Percentiles rank a stretch among this genome's conserved stretches.
Conservation (phyloP, 768 basidiomycete species). For the Lepiota brunneoincarnata region DNA sequence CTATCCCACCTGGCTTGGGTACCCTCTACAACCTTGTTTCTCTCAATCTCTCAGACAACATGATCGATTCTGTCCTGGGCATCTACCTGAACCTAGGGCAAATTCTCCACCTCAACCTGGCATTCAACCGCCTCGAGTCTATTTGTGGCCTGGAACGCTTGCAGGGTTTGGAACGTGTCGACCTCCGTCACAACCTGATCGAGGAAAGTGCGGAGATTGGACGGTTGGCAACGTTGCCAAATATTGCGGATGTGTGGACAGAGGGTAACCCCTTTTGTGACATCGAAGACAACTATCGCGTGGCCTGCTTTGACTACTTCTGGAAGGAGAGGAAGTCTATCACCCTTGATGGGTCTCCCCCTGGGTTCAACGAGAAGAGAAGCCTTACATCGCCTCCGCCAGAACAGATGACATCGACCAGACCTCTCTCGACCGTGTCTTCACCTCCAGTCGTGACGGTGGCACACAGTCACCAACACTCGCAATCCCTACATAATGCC, state of each 20-base stretch:
- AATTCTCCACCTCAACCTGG: conserved; percentile 75
- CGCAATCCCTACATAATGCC: conserved; percentile 10
- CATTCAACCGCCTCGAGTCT: conserved; percentile 88
- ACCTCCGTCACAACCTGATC: conserved; percentile 76
- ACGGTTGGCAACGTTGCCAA: conserved; percentile 74
- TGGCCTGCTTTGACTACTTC: conserved; percentile 82
- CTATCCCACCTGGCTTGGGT: conserved; percentile 77
- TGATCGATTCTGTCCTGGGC: conserved; percentile 93
- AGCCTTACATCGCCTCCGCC: conserved; percentile 47
- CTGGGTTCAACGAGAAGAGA: conserved; percentile 71
- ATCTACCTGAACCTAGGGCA: conserved; percentile 82
- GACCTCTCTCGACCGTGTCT: conserved; percentile 44
- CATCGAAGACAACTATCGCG: conserved; percentile 69
- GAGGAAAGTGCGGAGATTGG: conserved; percentile 86
- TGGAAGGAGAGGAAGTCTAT: conserved; percentile 79
- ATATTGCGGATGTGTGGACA: conserved; percentile 78
- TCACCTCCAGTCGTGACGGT: conserved; percentile 66
- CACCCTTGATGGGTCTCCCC: conserved; percentile 68
- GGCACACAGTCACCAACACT: conserved; percentile 32
- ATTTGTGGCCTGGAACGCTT: conserved; percentile 94
- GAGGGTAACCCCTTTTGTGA: conserved; percentile 82
- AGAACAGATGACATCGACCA: conserved; percentile 50
- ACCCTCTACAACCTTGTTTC: conserved; percentile 76
- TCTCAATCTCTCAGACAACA: conserved; percentile 96
- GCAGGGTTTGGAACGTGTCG: conserved; percentile 77